phyloP scores from a whole-genome alignment of 169 alveolate species.

The Plasmodium coatneyi region DNA sequence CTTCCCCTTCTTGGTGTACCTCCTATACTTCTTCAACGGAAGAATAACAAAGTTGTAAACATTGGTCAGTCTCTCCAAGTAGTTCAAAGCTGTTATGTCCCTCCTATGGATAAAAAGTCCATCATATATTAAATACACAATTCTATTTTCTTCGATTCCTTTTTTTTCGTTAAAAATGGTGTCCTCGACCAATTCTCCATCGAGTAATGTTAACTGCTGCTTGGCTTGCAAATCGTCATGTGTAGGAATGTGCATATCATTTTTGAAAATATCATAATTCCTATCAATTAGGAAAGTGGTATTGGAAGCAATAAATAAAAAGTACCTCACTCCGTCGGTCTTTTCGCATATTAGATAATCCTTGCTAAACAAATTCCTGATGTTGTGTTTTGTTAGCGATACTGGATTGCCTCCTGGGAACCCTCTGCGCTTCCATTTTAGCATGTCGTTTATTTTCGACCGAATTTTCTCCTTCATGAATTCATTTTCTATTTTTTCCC shows the following conservation, averaged over 20 bases:
- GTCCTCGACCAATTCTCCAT: constrained; percentile 91
- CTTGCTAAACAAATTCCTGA: constrained; percentile 77
- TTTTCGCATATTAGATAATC: constrained; percentile 93
- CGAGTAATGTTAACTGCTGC: constrained; percentile 91
- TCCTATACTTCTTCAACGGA: constrained; percentile 75
- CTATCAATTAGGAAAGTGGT: constrained; percentile 90
- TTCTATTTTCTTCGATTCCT: constrained; percentile 51
- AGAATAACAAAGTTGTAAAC: constrained; percentile 82
- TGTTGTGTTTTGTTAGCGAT: constrained; percentile 83
- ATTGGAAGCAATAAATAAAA: constrained; percentile 89
- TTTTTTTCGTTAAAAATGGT: constrained; percentile 23
- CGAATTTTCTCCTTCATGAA: constrained; percentile 73
- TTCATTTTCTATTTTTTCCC: constrained; percentile 72
- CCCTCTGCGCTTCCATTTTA: constrained; percentile 89
- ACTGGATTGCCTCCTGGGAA: constrained; percentile 94
- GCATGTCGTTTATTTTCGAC: constrained; percentile 78
- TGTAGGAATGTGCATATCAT: constrained; percentile 86
- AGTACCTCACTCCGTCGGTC: constrained; percentile 92
- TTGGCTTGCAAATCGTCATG: constrained; percentile 80
- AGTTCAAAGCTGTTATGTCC: constrained; percentile 82
- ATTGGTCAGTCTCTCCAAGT: constrained; percentile 86
- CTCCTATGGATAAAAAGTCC: constrained; percentile 88
- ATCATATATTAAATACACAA: constrained; percentile 87
- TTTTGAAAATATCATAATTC: constrained; percentile 86
- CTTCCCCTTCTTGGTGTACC: not conserved